These are phyloP conservation scores for Eremothecium coryli DNA, from an alignment of 1,139 yeast genomes.

Conservation along the genomic window DNA sequence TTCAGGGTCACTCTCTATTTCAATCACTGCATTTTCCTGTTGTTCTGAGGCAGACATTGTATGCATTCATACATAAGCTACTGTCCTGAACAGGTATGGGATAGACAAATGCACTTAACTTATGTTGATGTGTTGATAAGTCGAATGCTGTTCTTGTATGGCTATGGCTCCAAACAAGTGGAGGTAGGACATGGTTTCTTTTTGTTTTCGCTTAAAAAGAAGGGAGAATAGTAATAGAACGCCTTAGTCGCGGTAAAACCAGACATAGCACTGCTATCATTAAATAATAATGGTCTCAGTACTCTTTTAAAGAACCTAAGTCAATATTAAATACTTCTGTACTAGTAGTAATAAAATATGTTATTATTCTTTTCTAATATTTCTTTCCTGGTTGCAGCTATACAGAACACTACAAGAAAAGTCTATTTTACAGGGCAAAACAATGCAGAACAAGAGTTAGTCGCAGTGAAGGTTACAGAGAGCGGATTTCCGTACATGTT, in stretches of 20 bases:
- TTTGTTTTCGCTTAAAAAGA: neutral
- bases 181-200: neutral
- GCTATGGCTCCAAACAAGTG: too few species aligned
- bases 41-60: slow-evolving; percentile 1
- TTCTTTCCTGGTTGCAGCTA: slow-evolving; percentile 5
- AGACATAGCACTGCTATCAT: too few species aligned
- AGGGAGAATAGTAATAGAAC: too few species aligned
- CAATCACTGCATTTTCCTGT: slow-evolving; percentile 13
- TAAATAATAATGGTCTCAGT: too few species aligned
- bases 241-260: too few species aligned
- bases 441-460: slow-evolving; percentile 3
- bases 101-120: neutral
- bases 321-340: neutral
- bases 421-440: slow-evolving; percentile 6
- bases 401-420: slow-evolving; percentile 4
- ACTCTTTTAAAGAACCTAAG: too few species aligned
- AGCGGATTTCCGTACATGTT: too few species aligned
- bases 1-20: slow-evolving; percentile 26
- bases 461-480: too few species aligned
- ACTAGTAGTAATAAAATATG: neutral
- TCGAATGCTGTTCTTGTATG: too few species aligned
- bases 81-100: slow-evolving; percentile 4
- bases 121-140: too few species aligned
- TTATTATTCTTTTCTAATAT: neutral
- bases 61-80: neutral